Percentiles rank a stretch among this genome's conserved stretches.
Evolutionary conservation across 2,329 filamentous ascomycete genomes (phyloP).

Genomic region (Phaeoacremonium minimum): DNA sequence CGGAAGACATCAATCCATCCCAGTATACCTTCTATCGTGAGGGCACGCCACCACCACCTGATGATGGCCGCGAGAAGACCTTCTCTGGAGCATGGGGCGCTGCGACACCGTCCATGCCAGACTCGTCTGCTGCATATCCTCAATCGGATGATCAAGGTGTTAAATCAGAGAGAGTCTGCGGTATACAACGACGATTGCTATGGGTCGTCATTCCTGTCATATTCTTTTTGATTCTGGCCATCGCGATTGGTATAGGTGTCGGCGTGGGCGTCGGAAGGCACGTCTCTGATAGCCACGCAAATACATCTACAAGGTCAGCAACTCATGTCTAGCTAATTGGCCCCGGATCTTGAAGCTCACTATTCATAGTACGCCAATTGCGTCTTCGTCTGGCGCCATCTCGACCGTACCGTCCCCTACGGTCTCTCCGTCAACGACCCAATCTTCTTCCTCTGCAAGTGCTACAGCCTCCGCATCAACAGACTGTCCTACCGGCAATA

Average conservation of each 20-base stretch:
- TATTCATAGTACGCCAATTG: too few species aligned
- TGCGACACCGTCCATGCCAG: constrained; percentile 4
- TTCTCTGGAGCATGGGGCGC: constrained; percentile 10
- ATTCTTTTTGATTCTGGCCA: constrained; percentile 25
- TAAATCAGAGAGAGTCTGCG: constrained; percentile 18
- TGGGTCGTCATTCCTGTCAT: constrained; percentile 29
- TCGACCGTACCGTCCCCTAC: constrained; percentile 9
- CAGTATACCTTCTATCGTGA: constrained; percentile 36
- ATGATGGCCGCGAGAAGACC: constrained; percentile 11
- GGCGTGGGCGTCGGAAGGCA: constrained; percentile 23
- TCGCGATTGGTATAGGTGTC: constrained; percentile 34
- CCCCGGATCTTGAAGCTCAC: too few species aligned
- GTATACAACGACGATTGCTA: constrained; percentile 25
- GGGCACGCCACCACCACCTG: constrained; percentile 27
- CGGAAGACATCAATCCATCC: too few species aligned
- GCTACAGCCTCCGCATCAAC: constrained; percentile 16
- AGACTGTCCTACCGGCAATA: constrained; percentile 37
- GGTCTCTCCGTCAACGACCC: constrained; percentile 12
- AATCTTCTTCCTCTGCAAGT: constrained; percentile 16
- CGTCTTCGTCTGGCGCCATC: too few species aligned
- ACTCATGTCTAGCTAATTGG: too few species aligned
- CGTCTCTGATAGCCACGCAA: too few species aligned
- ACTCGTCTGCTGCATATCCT: too few species aligned
- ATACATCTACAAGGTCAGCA: too few species aligned
- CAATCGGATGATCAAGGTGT: too few species aligned